Base-by-base conservation (phyloP, 1,284 basidiomycete genomes). In the Dichomitus squalens region DNA sequence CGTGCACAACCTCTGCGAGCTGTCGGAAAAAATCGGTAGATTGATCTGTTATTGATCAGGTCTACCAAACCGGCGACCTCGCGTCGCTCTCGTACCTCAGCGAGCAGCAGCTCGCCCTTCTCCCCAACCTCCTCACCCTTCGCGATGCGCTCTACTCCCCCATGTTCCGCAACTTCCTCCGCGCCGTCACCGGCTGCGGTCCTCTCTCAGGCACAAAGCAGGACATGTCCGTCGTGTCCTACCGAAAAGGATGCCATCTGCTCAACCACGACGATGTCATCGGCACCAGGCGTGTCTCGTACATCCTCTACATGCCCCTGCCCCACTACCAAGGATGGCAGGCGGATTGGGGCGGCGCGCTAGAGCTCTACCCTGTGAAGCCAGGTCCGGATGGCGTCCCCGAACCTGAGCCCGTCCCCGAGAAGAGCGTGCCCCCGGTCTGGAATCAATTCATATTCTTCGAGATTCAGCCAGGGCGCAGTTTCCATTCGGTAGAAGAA, bases 391-490 rank as follows among this genome's bases (percentile, higher is more conserved):
- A 80, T 46, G 84, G 84, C 12, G 67, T 78, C 31, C 75, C 77
- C 4, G 90, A 92, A 70, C 90, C 90, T 1, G 80, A 83, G 54
- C 65, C 79, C 16, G 74, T 83, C 0, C 90, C 90, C 0, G 71
- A 75, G 41, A 88, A 86, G 71, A 76, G 74, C 58, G 85, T 93
- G 48, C 84, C 86, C 1, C 92, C 93, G 12, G 88, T 88, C 65
- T 98, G 96, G 95, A 97, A 98, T 69, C 96, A 98, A 70, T 96
- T 98, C 69, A 86, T 97, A 39, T 95, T 98, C 74, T 99, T 99
- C 73, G 91, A 93, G 70, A 88, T 90, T 14, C 90, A 90, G 76
- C 95, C 90, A 0, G 93, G 96, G 0, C 82, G 85, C 72, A 98
- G 95, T 68, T 98, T 98, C 78, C 96, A 99, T 74, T 93, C 95